Conservation (phyloP, 805 yeast genomes). For the Hanseniaspora thailandica region DNA sequence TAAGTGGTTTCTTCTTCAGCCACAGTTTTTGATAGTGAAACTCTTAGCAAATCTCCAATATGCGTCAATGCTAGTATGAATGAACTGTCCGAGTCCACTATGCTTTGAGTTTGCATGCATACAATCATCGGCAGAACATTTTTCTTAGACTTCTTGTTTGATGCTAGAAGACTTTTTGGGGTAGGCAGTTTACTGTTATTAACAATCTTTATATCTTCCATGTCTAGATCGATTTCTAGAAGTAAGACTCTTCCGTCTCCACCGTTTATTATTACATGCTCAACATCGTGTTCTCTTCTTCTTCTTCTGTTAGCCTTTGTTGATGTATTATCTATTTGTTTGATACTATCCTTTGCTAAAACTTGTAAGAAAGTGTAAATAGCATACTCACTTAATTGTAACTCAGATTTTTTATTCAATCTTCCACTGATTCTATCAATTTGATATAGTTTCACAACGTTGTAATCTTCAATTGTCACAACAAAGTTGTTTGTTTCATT, state of each 20-base stretch:
- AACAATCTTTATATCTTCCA: background rate
- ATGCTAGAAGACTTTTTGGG: slow-evolving; percentile 1
- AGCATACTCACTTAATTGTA: slow-evolving; percentile 4
- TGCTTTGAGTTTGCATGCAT: background rate
- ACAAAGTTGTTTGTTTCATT: background rate
- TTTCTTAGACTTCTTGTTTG: background rate
- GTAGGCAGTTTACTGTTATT: slow-evolving; percentile 10
- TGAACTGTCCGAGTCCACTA: background rate
- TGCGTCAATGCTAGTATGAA: slow-evolving; percentile 4
- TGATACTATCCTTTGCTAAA: background rate
- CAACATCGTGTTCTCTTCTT: background rate
- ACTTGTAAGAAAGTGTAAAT: slow-evolving; percentile 1
- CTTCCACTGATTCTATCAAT: slow-evolving; percentile 4
- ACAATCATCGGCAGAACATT: slow-evolving; percentile 6
- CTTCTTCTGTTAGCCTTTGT: background rate
- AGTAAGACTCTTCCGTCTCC: slow-evolving; percentile 11
- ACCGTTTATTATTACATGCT: slow-evolving; percentile 6
- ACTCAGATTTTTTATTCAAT: background rate
- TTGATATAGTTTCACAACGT: background rate
- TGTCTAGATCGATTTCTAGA: background rate
- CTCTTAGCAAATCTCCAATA: slow-evolving; percentile 2
- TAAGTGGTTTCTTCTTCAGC: background rate
- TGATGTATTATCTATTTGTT: background rate
- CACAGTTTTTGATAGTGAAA: background rate
- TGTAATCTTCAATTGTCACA: slow-evolving; percentile 4